These are phyloP conservation scores for Echeveria elegans DNA, from an alignment of 164 flowering plant species.

Conservation along the genomic window DNA sequence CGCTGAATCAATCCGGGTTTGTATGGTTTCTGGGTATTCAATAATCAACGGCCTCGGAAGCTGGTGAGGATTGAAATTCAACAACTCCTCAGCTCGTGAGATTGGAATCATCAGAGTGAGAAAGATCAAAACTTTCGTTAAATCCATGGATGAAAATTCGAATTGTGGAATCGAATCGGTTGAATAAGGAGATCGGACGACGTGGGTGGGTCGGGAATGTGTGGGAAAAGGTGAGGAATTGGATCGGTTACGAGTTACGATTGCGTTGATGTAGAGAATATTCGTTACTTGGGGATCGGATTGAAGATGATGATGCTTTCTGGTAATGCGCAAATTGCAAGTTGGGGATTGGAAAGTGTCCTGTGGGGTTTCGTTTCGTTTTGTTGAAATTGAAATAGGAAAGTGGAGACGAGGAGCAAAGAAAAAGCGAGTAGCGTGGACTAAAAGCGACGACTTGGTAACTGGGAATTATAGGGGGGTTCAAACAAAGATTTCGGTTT, in stretches of 20 bases:
- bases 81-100: not conserved
- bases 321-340: too few relatives aligned
- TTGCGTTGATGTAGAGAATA: not conserved
- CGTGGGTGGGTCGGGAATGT: not conserved
- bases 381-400: not conserved
- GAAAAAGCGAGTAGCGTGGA: slow-evolving; percentile 6
- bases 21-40: not conserved
- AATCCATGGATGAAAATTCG: not conserved
- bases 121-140: not conserved
- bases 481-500: not conserved
- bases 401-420: not conserved
- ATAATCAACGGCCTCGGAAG: not conserved
- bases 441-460: not conserved
- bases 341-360: too few relatives aligned
- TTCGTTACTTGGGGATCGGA: slow-evolving; percentile 4
- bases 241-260: too few relatives aligned
- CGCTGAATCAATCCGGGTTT: not conserved
- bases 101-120: not conserved
- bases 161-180: not conserved
- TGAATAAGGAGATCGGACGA: not conserved
- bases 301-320: not conserved
- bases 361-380: not conserved
- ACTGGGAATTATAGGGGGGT: too few relatives aligned
- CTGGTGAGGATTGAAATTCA: not conserved
- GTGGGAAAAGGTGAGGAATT: not conserved